Conservation (phyloP, 2,329 filamentous ascomycete species). For the Hortaea sp. region DNA sequence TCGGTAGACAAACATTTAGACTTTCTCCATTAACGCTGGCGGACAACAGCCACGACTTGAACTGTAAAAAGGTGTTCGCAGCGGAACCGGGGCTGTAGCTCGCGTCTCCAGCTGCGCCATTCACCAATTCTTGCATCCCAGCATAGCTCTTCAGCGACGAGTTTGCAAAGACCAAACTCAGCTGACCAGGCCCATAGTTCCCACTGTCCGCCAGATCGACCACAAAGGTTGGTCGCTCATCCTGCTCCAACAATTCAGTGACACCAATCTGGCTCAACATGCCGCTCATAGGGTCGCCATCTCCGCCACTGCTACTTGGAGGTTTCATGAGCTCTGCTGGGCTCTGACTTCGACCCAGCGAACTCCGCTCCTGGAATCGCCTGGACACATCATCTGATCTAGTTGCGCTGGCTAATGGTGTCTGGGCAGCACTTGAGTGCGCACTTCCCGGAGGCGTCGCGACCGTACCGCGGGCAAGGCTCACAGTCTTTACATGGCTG, state of each 20-base stretch:
- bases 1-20: conserved; percentile 44
- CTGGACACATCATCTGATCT: conserved; percentile 39
- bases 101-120: conserved; percentile 34
- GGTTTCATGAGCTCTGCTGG: conserved; percentile 10
- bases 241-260: conserved; percentile 64
- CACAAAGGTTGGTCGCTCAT: conserved; percentile 66
- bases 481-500: conserved; percentile 41
- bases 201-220: conserved; percentile 53
- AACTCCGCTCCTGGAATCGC: conserved; percentile 26
- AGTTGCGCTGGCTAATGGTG: conserved; percentile 9
- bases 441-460: conserved; percentile 7
- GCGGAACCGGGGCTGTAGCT: conserved; percentile 24
- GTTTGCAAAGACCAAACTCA: conserved; percentile 61
- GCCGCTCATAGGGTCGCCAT: conserved; percentile 17
- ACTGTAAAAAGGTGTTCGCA: conserved; percentile 45
- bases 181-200: conserved; percentile 43
- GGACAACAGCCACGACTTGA: conserved; percentile 60
- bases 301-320: background rate
- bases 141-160: conserved; percentile 50
- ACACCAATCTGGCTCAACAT: conserved; percentile 56
- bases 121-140: conserved; percentile 48
- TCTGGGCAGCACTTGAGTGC: background rate
- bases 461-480: conserved; percentile 38
- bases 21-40: conserved; percentile 44
- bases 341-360: conserved; percentile 16